These are phyloP conservation scores for Xerocomus spinulosus DNA, from an alignment of 768 basidiomycete genomes.

Conservation along the genomic window DNA sequence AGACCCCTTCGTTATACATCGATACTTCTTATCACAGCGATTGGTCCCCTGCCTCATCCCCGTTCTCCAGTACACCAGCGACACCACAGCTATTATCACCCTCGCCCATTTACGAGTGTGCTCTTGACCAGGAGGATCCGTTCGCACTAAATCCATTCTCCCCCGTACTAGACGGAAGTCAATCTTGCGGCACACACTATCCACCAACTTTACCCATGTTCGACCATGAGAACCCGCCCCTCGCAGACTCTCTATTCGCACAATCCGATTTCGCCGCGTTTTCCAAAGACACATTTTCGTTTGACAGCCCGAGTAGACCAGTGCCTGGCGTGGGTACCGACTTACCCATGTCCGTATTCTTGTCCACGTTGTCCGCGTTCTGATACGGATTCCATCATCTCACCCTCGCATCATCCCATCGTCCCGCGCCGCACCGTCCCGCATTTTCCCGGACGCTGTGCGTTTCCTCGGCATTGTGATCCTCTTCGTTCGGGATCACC, in stretches of 20 bases:
- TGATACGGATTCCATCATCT: conserved; percentile 14
- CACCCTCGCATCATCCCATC: neutral
- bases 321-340: conserved; percentile 22
- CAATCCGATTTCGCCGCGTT: conserved; percentile 22
- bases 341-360: conserved; percentile 30
- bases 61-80: conserved; percentile 40
- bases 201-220: conserved; percentile 19
- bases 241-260: conserved; percentile 12
- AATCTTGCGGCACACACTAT: conserved; percentile 18
- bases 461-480: neutral
- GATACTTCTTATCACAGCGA: conserved; percentile 36
- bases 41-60: conserved; percentile 43
- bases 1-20: conserved; percentile 35
- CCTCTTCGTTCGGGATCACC: neutral
- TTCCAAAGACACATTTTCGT: conserved; percentile 23
- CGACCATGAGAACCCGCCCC: conserved; percentile 8
- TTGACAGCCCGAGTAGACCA: conserved; percentile 23
- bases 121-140: conserved; percentile 18
- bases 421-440: conserved; percentile 4
- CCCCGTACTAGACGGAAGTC: conserved; percentile 9
- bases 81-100: conserved; percentile 39
- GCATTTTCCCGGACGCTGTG: neutral
- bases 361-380: conserved; percentile 28
- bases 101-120: conserved; percentile 21
- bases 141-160: conserved; percentile 21